Base-by-base conservation (phyloP, 192 early-diverging fungal species). In the Gaertneriomyces sp. region DNA sequence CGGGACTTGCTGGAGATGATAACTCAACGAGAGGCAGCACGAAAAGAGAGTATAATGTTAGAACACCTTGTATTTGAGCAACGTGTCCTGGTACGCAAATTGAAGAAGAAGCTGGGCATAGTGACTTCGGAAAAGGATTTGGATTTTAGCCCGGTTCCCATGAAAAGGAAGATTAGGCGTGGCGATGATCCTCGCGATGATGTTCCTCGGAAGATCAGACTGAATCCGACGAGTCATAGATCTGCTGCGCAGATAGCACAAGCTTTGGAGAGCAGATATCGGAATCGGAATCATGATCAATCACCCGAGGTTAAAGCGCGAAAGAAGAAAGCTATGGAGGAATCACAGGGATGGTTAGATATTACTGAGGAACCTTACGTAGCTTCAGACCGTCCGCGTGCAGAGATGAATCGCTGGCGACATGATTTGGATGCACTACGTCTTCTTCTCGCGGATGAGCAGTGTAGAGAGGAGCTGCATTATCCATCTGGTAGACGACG, bases 1-100 rank as follows among this genome's bases (percentile, higher is more conserved):
- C 79, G 87, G 45, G 79, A 85, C 66, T 58, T 99, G 41, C 69
- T 96, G 14, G 93, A 95, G 54, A 83, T 91, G 76, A 88, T 95
- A 9, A 69, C 78, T 19, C 76, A 86, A 43, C 84, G 95, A 53
- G 96, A 97, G 74, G 81, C 79, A 64, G 70, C 79, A 45, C 85
- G 92, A 52, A 83, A 83, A 52, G 91, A 93, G 61, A 77, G 85
- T 42, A 72, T 94, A 16, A 73, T 84, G 0, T 71, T 89, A 10
- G 93, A 95, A 58, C 88, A 92, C 42, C 76, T 78, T 14, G 86
- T 90, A 43, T 94, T 94, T 70, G 85, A 90, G 17, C 78, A 88
- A 55, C 68, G 85, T 12, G 78, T 81, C 54, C 75, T 78, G 12
- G 76, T 92, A 12, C 82, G 86, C 41, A 79, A 83, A 47, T 69